A percentile compares a stretch with the other conserved stretches of the same genome.
Evolutionary conservation across 805 yeast genomes (phyloP).

Genomic region (Cyberlindnera amylophila): DNA sequence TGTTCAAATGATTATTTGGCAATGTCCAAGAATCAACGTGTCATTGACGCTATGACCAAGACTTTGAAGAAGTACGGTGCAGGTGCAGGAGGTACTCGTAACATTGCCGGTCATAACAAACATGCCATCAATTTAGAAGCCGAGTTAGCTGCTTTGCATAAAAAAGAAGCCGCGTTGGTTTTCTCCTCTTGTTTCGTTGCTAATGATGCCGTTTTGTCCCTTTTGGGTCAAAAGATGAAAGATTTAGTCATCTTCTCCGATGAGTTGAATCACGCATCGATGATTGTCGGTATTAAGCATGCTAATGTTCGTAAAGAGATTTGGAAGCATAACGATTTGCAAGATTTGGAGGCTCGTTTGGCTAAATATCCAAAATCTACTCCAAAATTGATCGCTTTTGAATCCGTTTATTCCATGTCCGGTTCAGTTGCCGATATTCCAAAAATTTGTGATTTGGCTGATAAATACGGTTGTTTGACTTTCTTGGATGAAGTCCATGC

Average conservation of each 20-base stretch:
- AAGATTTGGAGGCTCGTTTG: constrained; percentile 75
- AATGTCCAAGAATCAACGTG: constrained; percentile 79
- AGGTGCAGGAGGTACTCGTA: constrained; percentile 99
- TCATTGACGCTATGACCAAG: constrained; percentile 69
- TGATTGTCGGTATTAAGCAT: constrained; percentile 94
- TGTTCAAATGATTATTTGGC: constrained; percentile 97
- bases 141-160: constrained; percentile 85
- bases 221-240: constrained; percentile 87
- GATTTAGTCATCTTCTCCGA: constrained; percentile 91
- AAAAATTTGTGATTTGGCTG: constrained; percentile 91
- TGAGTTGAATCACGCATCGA: constrained; percentile 92
- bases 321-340: constrained; percentile 86
- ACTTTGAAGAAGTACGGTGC: constrained; percentile 90
- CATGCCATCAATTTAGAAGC: constrained; percentile 87
- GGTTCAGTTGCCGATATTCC: constrained; percentile 96
- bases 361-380: constrained; percentile 77
- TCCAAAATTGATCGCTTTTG: constrained; percentile 96
- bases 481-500: constrained; percentile 98
- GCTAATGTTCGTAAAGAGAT: constrained; percentile 85
- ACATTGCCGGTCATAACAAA: constrained; percentile 94
- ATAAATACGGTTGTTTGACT: constrained; percentile 94
- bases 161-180: constrained; percentile 91
- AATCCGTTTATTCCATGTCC: constrained; percentile 96
- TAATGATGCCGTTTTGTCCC: constrained; percentile 88
- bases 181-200: constrained; percentile 96